Evolutionary conservation across 345 rosid species (phyloP), one percentile per base, ranked within the genome.

Genomic region (Eutrema heterophyllum): DNA sequence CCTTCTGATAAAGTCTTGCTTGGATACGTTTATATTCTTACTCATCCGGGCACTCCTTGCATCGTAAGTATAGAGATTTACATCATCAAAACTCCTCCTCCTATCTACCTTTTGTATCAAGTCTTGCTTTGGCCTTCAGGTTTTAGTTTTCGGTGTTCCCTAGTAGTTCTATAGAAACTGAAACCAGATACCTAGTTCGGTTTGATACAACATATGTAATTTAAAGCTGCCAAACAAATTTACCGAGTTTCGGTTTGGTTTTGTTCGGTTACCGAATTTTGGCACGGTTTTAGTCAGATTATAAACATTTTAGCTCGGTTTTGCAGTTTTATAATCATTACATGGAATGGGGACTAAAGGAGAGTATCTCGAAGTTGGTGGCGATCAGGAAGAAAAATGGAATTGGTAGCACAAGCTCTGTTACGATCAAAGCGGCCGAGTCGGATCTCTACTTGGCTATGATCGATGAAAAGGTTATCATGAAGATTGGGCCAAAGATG

Each of bases 21-120:
- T 43, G 97, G 97, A 67, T 93, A 91, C 62, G 89, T 87, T 50
- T 93, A 93, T 76, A 91, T 89, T 71, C 97, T 89, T 64, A 89
- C 94, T 13, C 97, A 89, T 73, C 96, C 94, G 0, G 96, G 97
- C 24, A 87, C 68, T 29, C 92, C 97, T 44, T 86, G 82, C 64
- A 83, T 90, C 11, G 98, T 90, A 83, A 83, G 68, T 69, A 68
- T 29, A 29, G 5, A 29, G n/a, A n/a, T n/a, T 3, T 29, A 29
- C 4, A 29, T 29, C 30, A 29, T 3, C 30, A 29, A 29, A 29
- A 29, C 30, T 3, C 29, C 29, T 27, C n/a, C 11, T 8, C 9
- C 40, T 9, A 38, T 38, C 11, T 21, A 21, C 21, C 21, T 21
- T 21, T 21, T 21, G 21, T 38, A 38, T 9, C 9, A 38, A 38